Evolutionary conservation across 2,329 filamentous ascomycete species (phyloP), one percentile per base, ranked within the genome.

Genomic region (Atkinsonella texensis): DNA sequence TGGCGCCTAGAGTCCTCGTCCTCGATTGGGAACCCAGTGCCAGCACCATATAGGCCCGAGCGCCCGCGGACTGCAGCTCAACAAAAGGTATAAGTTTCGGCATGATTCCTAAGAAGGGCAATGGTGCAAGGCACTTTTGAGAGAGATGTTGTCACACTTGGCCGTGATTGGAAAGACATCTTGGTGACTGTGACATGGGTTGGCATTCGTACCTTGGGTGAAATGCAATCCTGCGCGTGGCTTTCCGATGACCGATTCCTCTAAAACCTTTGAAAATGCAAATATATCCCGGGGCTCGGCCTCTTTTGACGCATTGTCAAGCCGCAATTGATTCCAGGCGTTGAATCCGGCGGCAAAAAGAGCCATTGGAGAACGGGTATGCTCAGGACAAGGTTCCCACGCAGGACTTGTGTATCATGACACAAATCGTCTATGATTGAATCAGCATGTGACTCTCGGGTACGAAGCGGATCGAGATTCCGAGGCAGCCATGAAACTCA

Each of bases 281-380:
- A 53, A 53, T 4, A 78, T 17, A 57, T 82, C 79, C 4, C 70
- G 62, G 4, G 72, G 69, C 41, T 77, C 71, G 1, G 59, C 46
- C 4, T 53, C 54, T 15, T 42, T 8, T 8, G 10, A 46, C 8
- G 42, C 32, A 17, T 13, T n/a, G 7, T 52, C 54, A 12, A 80
- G 74, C 2, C 60, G 56, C 15, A 82, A 68, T 58, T 83, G 79
- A 51, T 65, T 63, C 76, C 76, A 83, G 50, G 77, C 76, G 59
- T 83, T 83, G 64, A 79, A 75, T 41, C 80, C 80, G 2, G 74
- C 57, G 42, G 73, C 76, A 59, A 75, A 77, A 5, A 83, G 62
- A 49, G 74, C 67, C 75, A 79, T 72, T 28, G 31, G 20, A 38
- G 17, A 23, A 15, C 28, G 28, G 20, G 40, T 31, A 44, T 35